Evolutionary conservation across 2,329 filamentous ascomycete genomes (phyloP).

Genomic region (Ampelomyces quisqualis): DNA sequence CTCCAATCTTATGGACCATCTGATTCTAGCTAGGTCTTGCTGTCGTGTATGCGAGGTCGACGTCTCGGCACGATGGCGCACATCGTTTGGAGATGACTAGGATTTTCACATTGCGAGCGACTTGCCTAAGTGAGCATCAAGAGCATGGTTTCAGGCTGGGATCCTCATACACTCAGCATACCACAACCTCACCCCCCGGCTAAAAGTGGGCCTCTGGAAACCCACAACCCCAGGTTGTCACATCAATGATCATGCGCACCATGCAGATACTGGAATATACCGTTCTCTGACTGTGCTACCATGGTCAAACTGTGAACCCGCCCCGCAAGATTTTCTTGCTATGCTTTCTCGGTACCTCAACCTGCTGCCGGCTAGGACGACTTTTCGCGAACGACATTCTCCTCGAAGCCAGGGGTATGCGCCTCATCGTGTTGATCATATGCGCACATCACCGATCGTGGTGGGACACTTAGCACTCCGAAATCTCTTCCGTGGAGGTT

Average conservation of each 20-base stretch:
- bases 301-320: slow-evolving; percentile 3
- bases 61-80: neutral
- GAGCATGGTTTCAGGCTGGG: slow-evolving; percentile 26
- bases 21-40: neutral
- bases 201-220: slow-evolving; percentile 9
- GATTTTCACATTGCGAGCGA: neutral
- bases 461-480: too few species aligned
- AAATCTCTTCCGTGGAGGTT: too few species aligned
- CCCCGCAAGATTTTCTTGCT: neutral
- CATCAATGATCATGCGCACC: slow-evolving; percentile 15
- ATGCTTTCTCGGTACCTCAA: neutral
- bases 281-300: slow-evolving; percentile 7
- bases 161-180: slow-evolving; percentile 24
- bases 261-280: slow-evolving; percentile 3
- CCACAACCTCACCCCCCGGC: slow-evolving; percentile 11
- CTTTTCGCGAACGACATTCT: too few species aligned
- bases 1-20: neutral
- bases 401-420: too few species aligned
- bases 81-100: neutral
- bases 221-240: slow-evolving; percentile 9
- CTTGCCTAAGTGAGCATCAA: slow-evolving; percentile 1
- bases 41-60: neutral
- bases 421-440: too few species aligned
- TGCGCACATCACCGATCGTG: too few species aligned
- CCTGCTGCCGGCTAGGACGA: neutral